A percentile compares a stretch with the other conserved stretches of the same genome.
Evolutionary conservation across 1,284 basidiomycete genomes (phyloP).

Genomic region (Sanghuangporus weigelae): DNA sequence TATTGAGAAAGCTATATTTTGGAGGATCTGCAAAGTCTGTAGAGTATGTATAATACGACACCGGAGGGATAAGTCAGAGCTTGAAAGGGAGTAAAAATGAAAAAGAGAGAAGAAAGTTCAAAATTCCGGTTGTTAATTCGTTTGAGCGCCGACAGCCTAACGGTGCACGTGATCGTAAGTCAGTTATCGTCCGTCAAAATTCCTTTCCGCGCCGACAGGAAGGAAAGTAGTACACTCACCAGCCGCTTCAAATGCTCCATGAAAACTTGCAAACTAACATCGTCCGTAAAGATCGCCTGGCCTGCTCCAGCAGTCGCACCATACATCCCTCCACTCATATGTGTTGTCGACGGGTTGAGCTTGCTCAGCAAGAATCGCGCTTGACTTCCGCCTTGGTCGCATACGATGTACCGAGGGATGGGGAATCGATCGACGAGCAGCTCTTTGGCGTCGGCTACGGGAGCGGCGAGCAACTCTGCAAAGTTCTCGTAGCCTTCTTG

Average conservation of each 20-base stretch:
- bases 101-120: background rate
- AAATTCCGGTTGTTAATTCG: conserved; percentile 38
- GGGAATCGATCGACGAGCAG: conserved; percentile 94
- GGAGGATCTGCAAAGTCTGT: too few species aligned
- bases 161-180: conserved; percentile 6
- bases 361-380: conserved; percentile 96
- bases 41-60: too few species aligned
- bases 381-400: conserved; percentile 96
- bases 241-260: conserved; percentile 93
- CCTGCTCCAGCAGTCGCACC: conserved; percentile 60
- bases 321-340: conserved; percentile 89
- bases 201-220: background rate
- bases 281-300: conserved; percentile 97
- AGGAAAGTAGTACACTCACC: conserved; percentile 39
- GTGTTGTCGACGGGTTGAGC: conserved; percentile 96
- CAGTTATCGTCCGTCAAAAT: background rate
- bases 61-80: background rate
- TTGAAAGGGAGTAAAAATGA: background rate
- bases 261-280: conserved; percentile 95
- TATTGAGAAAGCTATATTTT: too few species aligned
- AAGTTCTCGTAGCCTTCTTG: conserved; percentile 99
- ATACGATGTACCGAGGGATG: conserved; percentile 96
- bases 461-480: conserved; percentile 88
- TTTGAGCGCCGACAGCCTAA: conserved; percentile 68
- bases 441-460: conserved; percentile 80